Percentiles rank a stretch among this genome's conserved stretches.
Conservation (phyloP, 768 basidiomycete species). For the Cantharellus anzutake region DNA sequence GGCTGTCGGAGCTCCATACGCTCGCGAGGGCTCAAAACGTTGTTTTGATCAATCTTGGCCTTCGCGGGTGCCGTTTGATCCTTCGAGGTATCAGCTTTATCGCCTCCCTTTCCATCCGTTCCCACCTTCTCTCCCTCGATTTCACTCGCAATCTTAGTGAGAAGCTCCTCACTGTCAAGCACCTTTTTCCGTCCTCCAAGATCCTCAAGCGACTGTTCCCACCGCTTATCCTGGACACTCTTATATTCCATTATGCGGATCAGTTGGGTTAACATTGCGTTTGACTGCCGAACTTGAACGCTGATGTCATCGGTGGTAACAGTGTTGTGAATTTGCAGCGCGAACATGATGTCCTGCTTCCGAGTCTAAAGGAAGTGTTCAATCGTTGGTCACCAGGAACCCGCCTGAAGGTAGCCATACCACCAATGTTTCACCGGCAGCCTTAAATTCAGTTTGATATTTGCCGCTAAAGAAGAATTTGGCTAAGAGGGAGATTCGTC, state of each 20-base stretch:
- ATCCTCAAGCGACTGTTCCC: background rate
- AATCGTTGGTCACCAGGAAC: background rate
- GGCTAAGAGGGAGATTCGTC: background rate
- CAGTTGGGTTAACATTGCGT: background rate
- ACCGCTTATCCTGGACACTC: background rate
- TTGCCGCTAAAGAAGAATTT: background rate
- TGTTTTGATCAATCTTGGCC: background rate
- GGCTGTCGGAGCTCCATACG: background rate
- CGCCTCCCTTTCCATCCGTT: background rate
- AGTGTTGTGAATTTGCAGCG: background rate
- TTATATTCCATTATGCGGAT: background rate
- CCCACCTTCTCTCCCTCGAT: background rate
- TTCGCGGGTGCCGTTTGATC: background rate
- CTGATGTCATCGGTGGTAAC: background rate
- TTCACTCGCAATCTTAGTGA: background rate
- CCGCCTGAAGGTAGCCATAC: background rate
- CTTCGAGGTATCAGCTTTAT: background rate
- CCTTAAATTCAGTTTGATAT: background rate
- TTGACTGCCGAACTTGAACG: background rate
- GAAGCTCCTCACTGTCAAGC: background rate
- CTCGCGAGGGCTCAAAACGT: background rate
- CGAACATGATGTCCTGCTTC: background rate
- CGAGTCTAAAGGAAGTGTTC: background rate
- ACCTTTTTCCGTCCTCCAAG: background rate
- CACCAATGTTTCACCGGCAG: background rate